Base-by-base conservation (phyloP, 768 basidiomycete species). In the Rhodosporidiobolus odoratus region DNA sequence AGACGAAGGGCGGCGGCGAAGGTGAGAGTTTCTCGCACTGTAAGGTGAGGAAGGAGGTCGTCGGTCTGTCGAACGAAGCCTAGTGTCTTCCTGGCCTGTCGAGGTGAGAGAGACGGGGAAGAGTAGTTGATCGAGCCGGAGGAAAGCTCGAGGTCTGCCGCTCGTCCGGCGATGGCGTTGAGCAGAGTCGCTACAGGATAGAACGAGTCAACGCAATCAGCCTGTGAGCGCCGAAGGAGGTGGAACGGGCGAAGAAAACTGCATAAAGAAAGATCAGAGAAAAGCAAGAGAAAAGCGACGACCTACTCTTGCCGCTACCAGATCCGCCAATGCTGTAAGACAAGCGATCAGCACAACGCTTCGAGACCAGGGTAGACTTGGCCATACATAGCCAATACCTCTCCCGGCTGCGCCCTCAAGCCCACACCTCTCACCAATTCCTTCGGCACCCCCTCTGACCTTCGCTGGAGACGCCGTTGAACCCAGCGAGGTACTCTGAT, bases 341-440 rank as follows among this genome's bases (percentile, higher is more conserved):
- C 0, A 7, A n/a, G 15, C 35, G 23, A n/a, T 30, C 54, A 53
- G 41, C 30, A 30, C n/a, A 8, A 16, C 19, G 19, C 25, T 3
- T 25, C 2, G 32, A 5, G 1, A 4, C 2, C 0, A 6, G 23
- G 2, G 41, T 43, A 5, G 38, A n/a, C 21, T 7, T 37, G 12
- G 32, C 73, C 80, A 69, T 65, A 80, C 81, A 81, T 80, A 8
- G 81, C 81, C 15, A 82, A 66, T n/a, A 82, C 77, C 66, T 82
- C 80, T 16, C 81, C 81, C 32, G 77, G 72, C 25, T 74, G 58
- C 61, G 81, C 80, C 35, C 71, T 71, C 17, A 77, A 76, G 32
- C 66, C 73, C 13, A 80, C 80, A 4, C 76, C 69, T 9, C 78
- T 68, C 23, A 82, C 69, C 48, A 82, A 53, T 47, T 52, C 62